Base-by-base conservation (phyloP, 768 basidiomycete genomes). In the Leccinum disarticulatum region DNA sequence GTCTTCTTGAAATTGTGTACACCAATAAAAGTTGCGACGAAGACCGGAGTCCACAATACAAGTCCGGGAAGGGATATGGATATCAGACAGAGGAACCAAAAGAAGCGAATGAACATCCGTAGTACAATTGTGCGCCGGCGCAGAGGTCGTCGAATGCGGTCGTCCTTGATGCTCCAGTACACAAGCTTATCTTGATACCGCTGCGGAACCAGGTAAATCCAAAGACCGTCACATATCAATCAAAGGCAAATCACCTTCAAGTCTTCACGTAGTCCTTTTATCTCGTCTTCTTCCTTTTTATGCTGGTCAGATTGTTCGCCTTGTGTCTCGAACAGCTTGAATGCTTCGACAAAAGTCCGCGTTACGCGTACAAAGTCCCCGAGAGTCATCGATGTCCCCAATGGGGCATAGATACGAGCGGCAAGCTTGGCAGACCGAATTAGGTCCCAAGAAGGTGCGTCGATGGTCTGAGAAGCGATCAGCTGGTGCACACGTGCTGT, bases 311-410 rank as follows among this genome's bases (percentile, higher is more conserved):
- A 56, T 53, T 72, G 72, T 35, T 70, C 64, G 54, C 65, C 67
- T 55, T 59, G 64, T 31, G 65, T 55, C 50, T 76, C 71, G 11
- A 77, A 69, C 56, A 73, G 65, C 61, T 88, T 90, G 72, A 95
- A 91, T 2, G 80, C 84, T 63, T 93, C 90, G 15, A 91, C 79
- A 69, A 95, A 95, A 47, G 81, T 78, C 67, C 87, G 81, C 43
- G 83, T 86, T 8, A 92, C 80, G 22, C 92, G 83, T 28, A 95
- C 88, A 69, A 91, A 85, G 70, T 95, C 90, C 11, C 94, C 93
- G 15, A 95, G 78, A 56, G 81, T 84, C 89, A 95, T 92, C 13
- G 75, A 78, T 14, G 93, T 95, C 46, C 93, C 93, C n/a, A 95
- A 76, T 3, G 93, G 93, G 6, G 86, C 91, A 66, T 95, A 95